Percentiles rank a stretch among this genome's conserved stretches.
Evolutionary conservation across 78 protist species (phyloP).

Genomic region (Emiliania huxleyi): DNA sequence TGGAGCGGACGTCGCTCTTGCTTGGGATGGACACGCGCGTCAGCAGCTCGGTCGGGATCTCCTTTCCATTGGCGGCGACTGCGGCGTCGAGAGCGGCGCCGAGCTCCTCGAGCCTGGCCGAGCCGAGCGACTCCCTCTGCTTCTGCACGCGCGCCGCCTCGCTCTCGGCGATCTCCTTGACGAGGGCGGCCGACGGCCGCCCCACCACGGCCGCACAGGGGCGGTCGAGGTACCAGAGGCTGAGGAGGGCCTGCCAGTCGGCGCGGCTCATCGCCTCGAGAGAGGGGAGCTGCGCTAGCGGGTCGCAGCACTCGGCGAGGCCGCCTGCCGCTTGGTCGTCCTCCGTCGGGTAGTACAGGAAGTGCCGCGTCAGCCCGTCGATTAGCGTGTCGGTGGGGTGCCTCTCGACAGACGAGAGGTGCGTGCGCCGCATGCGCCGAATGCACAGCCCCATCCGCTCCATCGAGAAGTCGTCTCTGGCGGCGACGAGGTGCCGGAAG

Average conservation of each 20-base stretch:
- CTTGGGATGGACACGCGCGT: background rate
- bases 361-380: background rate
- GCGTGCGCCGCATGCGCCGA: background rate
- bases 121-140: background rate
- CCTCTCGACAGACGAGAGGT: background rate
- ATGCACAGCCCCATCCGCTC: background rate
- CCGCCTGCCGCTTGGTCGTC: background rate
- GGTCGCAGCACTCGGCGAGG: background rate
- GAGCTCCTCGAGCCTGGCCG: background rate
- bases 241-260: background rate
- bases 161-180: background rate
- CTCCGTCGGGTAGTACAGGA: background rate
- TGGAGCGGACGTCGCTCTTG: background rate
- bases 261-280: background rate
- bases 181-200: background rate
- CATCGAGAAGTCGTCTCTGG: background rate
- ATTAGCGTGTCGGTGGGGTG: background rate
- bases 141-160: background rate
- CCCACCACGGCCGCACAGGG: constrained; percentile 8
- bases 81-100: background rate
- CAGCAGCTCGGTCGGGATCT: background rate
- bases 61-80: background rate
- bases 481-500: background rate
- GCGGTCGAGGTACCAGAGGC: background rate
- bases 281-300: too few relatives aligned